Base-by-base conservation (phyloP, 2,329 filamentous ascomycete species). In the Mycosphaerella arachidis region DNA sequence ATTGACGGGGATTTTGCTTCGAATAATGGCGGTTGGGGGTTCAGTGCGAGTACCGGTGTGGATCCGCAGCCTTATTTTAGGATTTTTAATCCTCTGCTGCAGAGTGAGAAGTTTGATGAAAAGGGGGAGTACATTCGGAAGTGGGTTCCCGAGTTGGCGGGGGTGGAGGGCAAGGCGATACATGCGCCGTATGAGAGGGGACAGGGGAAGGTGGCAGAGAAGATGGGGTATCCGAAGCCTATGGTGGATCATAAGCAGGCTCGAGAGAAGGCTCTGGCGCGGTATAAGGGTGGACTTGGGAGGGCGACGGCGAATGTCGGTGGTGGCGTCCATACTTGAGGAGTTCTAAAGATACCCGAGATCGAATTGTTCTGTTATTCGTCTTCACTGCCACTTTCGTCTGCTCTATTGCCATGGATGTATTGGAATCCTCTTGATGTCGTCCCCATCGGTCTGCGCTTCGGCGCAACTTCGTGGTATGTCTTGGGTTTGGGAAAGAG, bases 61-160 rank as follows among this genome's bases (percentile, higher is more conserved):
- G 91, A 95, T 73, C 89, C 91, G 1, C 90, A 96, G 74, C 91
- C 92, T 0, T 96, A 95, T 72, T 96, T 96, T 64, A 83, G 91
- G 6, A 89, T 96, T 55, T 96, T 96, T 76, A 96, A 95, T 68
- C 92, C 92, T 0, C 72, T 91, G 48, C 76, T 90, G 18, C 92
- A 96, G 77, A 91, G 88, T 67, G 90, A 94, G 79, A 92, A 89
- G 74, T 96, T 95, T 67, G 92, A 96, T 71, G 78, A 82, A 0
- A 79, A 88, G 0, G 92, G 91, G 0, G 84, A 85, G 16, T 96
- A 93, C 72, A 95, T 96, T 58, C 82, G 89, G 40, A 85, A 84
- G 60, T 96, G 91, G 91, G 80, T 96, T 8, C 86, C 86, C 0
- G 92, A 96, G 75, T 76, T 96, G 61, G 79, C 76, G 29, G 81